phyloP scores from a whole-genome alignment of 441 rosid species.

The Erodium trifolium region DNA sequence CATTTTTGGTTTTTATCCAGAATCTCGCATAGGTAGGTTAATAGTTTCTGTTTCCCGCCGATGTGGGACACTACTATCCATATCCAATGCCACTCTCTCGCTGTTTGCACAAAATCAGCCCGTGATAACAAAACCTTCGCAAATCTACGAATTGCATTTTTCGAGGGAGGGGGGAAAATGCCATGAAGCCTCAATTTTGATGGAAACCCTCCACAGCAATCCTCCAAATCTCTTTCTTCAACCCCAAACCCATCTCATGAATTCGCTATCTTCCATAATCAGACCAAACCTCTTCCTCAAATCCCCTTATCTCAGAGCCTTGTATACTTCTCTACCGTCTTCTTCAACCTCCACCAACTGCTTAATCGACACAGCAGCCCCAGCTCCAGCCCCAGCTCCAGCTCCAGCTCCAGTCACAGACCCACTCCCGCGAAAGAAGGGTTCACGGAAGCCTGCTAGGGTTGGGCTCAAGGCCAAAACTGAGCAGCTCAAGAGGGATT shows the following conservation, averaged over 20 bases:
- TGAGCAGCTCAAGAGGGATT: conserved; percentile 46
- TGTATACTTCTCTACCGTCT: conserved; percentile 13
- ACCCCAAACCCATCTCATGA: conserved; percentile 26
- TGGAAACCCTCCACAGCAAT: neutral
- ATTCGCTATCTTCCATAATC: conserved; percentile 17
- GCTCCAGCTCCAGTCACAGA: conserved; percentile 7
- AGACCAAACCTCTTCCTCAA: conserved; percentile 16
- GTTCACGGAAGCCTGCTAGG: neutral
- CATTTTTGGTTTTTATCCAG: too few relatives aligned
- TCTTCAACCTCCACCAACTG: conserved; percentile 16
- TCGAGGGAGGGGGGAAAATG: neutral
- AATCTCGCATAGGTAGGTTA: too few relatives aligned
- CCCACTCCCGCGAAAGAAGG: conserved; percentile 6
- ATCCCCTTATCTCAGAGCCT: neutral
- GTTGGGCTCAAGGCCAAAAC: conserved; percentile 27
- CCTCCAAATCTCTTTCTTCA: neutral
- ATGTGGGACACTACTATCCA: too few relatives aligned
- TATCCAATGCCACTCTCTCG: too few relatives aligned
- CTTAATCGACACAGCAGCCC: conserved; percentile 4
- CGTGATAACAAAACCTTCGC: neutral
- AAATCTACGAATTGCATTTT: too few relatives aligned
- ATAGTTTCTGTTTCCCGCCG: too few relatives aligned
- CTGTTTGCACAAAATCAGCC: too few relatives aligned
- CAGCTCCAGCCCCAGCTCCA: too few relatives aligned
- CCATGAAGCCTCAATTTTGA: neutral